A percentile compares a stretch with the other conserved stretches of the same genome.
These are phyloP conservation scores for Chrysochromulina parva DNA, from an alignment of 78 protist species.

Conservation along the genomic window DNA sequence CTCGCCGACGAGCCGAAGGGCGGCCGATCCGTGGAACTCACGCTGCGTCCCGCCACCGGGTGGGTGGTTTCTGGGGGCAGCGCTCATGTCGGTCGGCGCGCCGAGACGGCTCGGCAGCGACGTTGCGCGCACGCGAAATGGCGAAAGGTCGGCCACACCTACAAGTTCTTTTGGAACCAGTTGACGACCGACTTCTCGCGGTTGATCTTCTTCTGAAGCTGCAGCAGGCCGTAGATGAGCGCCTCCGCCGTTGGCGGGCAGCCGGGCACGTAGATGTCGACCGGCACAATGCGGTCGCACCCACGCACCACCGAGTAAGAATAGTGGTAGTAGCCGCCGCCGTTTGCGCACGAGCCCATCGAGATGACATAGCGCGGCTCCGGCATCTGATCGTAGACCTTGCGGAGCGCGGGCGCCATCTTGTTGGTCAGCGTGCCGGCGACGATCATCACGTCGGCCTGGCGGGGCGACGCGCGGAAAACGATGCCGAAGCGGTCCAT, in stretches of 20 bases:
- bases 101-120: no score
- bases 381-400: conserved; percentile 91
- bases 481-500: conserved; percentile 93
- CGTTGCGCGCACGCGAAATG: no score
- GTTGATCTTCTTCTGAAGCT: conserved; percentile 86
- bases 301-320: conserved; percentile 94
- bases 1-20: no score
- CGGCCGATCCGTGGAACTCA: no score
- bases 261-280: conserved; percentile 96
- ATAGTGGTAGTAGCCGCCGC: conserved; percentile 97
- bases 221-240: conserved; percentile 85
- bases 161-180: conserved; percentile 48
- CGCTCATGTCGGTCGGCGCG: no score
- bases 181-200: conserved; percentile 53
- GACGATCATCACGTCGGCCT: conserved; percentile 93
- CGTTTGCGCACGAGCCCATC: conserved; percentile 97
- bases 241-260: conserved; percentile 99
- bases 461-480: conserved; percentile 91
- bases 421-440: conserved; percentile 97
- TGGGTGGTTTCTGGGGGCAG: no score
- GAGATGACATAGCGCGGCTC: conserved; percentile 85
- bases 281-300: conserved; percentile 96
- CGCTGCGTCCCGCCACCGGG: no score
- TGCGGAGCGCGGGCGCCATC: conserved; percentile 96
- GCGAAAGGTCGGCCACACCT: not conserved